Evolutionary conservation across 441 rosid species (phyloP), one percentile per base, ranked within the genome.

Genomic region (Populus hybrid): DNA sequence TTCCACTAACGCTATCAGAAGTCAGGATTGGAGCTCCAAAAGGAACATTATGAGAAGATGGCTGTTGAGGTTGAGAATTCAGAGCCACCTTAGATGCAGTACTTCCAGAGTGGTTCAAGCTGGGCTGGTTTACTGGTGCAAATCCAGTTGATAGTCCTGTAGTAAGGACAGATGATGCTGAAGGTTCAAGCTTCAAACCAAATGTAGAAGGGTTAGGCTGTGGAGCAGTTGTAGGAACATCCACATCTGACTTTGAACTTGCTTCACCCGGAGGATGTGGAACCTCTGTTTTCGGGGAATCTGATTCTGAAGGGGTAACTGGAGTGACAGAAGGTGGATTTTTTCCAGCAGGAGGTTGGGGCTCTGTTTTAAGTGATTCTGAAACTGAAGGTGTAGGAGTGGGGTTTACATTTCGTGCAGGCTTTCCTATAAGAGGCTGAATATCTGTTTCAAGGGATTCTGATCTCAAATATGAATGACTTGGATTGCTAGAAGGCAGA

Each of bases 61-160:
- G 79, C 84, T 69, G 88, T 81, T 78, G 86, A 46, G 85, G 87
- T 81, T 85, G 93, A 65, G 84, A 74, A 86, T 83, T 87, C 73
- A 81, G 73, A 67, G 82, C 75, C 83, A 81, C 72, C 42, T 77
- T 80, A 78, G 87, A 81, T 73, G 81, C 80, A 85, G 86, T 80
- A 78, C 82, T 82, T 2, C 80, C 73, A 64, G 67, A 63, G 80
- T 76, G 82, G 73, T 77, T 81, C 72, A 83, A 69, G 78, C 75
- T 73, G 75, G 83, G 67, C 82, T 74, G 91, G 73, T 65, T 73
- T 77, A 79, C 89, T 59, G 90, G 73, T 81, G 86, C 73, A 72
- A 81, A 76, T 57, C 61, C 85, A 21, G 85, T 66, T 74, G 88
- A 74, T 70, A 76, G 77, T 70, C 79, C 90, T 83, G 83, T 81